Percentiles rank a stretch among this genome's conserved stretches.
phyloP scores from a whole-genome alignment of 805 yeast genomes.

The Wickerhamia fluorescens region DNA sequence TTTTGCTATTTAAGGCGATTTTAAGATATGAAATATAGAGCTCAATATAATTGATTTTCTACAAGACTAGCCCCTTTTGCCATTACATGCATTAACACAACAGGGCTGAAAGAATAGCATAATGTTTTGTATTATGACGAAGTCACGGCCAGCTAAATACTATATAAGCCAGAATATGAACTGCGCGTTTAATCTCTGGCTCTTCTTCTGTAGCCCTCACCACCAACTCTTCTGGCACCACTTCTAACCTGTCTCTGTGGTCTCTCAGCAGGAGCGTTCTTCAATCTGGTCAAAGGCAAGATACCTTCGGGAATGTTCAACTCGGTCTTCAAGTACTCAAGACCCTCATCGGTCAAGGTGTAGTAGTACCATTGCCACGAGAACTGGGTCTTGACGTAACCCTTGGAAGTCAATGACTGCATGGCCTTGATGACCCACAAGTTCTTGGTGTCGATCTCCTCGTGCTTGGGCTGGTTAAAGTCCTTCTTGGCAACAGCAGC shows the following conservation, averaged over 20 bases:
- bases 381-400: slow-evolving; percentile 99
- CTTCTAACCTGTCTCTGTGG: slow-evolving; percentile 43
- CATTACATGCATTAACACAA: too few species aligned
- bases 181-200: slow-evolving; percentile 48
- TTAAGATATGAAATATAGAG: too few species aligned
- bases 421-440: slow-evolving; percentile 96
- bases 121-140: too few species aligned
- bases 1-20: too few species aligned
- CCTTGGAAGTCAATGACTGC: slow-evolving; percentile 98
- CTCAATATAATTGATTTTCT: too few species aligned
- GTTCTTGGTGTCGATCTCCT: slow-evolving; percentile 97
- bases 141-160: too few species aligned
- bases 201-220: slow-evolving; percentile 56
- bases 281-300: slow-evolving; percentile 97
- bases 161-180: too few species aligned
- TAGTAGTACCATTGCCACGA: slow-evolving; percentile 99
- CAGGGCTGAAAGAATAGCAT: too few species aligned
- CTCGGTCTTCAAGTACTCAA: slow-evolving; percentile 95
- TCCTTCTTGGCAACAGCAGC: slow-evolving; percentile 99
- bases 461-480: slow-evolving; percentile 95
- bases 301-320: slow-evolving; percentile 98
- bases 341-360: slow-evolving; percentile 99
- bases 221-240: slow-evolving; percentile 32
- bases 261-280: slow-evolving; percentile 84
- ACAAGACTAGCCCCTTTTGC: too few species aligned